Evolutionary conservation across 2,329 filamentous ascomycete genomes (phyloP), one percentile per base, ranked within the genome.

Genomic region (Phaeosphaeria sp.): DNA sequence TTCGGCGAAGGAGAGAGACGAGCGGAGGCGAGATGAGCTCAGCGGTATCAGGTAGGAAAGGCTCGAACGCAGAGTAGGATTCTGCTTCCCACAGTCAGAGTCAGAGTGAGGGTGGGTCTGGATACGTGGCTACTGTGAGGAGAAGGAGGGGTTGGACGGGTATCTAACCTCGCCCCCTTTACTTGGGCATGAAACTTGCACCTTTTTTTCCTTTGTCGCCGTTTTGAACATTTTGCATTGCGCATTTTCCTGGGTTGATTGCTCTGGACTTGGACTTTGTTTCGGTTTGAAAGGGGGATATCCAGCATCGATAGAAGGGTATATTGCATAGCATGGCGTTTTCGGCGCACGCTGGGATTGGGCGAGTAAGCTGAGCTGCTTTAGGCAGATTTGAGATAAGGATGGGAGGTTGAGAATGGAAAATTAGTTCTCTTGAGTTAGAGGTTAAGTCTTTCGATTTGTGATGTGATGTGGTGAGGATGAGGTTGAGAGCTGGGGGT

Each of bases 1-100:
- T 75, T 18, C 56, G 74, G 9, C 51, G 73, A 1, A 63, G 74
- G 47, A 59, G 74, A n/a, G 73, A 77, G 49, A 76, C 74, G 1
- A 73, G 69, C 53, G 74, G 73, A 0, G 74, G 73, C 2, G 74
- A 76, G 49, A 63, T 76, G 63, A 67, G 57, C 39, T 64, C 61
- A 78, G 53, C 42, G 7, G 46, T 44, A 11, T 15, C 44, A 6
- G n/a, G n/a, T n/a, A 52, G 44, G 33, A 61, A 62, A 40, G 62
- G 58, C 43, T 60, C 60, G 44, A 56, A 57, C 21, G 60, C 60
- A 55, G 60, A 66, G 46, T 65, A 65, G 62, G 56, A 53, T 44
- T 44, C 56, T 48, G 57, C 20, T 24, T n/a, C n/a, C n/a, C n/a
- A n/a, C n/a, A n/a, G n/a, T n/a, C n/a, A n/a, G n/a, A n/a, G n/a